These are phyloP conservation scores for Acanthamoeba polyphaga DNA, from an alignment of 208 protist species.

Conservation along the genomic window DNA sequence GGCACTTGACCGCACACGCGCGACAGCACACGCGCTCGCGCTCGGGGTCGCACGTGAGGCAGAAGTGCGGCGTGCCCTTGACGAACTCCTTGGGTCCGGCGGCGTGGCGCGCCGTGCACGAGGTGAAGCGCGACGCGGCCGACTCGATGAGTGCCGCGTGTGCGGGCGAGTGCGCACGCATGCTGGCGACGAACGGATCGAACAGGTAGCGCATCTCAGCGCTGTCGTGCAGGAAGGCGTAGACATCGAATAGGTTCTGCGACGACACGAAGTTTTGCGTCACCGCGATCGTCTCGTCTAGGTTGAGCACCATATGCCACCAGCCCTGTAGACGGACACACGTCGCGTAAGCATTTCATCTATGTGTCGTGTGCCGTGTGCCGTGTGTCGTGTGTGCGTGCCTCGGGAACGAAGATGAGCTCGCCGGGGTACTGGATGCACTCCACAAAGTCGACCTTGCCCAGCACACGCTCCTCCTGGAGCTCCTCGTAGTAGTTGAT, in stretches of 20 bases:
- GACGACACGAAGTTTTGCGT: conserved; percentile 82
- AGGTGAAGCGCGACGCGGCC: not conserved
- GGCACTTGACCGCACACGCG: conserved; percentile 15
- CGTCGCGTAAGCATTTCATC: not conserved
- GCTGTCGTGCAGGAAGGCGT: conserved; percentile 75
- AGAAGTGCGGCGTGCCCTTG: not conserved
- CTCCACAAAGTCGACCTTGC: conserved; percentile 77
- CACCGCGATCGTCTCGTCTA: conserved; percentile 84
- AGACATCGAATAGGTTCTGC: conserved; percentile 73
- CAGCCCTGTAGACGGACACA: conserved; percentile 73
- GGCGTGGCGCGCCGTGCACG: conserved; percentile 29
- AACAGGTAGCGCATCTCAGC: conserved; percentile 40
- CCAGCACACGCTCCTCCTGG: conserved; percentile 23
- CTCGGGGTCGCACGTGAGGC: conserved; percentile 31
- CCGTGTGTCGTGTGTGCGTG: not conserved
- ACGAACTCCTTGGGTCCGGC: conserved; percentile 48
- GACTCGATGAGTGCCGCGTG: conserved; percentile 21
- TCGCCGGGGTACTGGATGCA: conserved; percentile 80
- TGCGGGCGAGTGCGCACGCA: conserved; percentile 1
- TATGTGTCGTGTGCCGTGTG: not conserved
- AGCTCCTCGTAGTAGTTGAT: conserved; percentile 81
- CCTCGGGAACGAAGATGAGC: conserved; percentile 81
- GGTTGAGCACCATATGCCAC: conserved; percentile 84
- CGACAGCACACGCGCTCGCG: conserved; percentile 17
- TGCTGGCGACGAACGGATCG: conserved; percentile 29